Percentiles rank a stretch among this genome's conserved stretches.
Evolutionary conservation across 176 grass and related monocot genomes (phyloP).

Genomic region (Calamus simplicifolius): DNA sequence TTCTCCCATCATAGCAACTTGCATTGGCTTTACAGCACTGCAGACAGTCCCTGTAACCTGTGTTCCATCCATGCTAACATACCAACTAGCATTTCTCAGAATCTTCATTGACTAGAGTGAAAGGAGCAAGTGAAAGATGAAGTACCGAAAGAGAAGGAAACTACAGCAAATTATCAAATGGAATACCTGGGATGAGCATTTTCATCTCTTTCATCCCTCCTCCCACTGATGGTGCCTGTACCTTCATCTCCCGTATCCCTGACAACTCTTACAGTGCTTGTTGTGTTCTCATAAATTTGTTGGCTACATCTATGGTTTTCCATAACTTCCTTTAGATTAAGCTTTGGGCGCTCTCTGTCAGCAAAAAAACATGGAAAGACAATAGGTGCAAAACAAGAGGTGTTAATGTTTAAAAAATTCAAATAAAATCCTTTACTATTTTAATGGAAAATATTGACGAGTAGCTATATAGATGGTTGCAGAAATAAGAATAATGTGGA

Average conservation of each 20-base stretch:
- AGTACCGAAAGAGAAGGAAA: constrained; percentile 7
- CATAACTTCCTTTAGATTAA: constrained; percentile 38
- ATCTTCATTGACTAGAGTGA: constrained; percentile 48
- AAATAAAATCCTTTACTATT: constrained; percentile 6
- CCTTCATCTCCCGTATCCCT: constrained; percentile 4
- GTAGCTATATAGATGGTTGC: too few relatives aligned
- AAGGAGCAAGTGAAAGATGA: constrained; percentile 16
- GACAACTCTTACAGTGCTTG: constrained; percentile 58
- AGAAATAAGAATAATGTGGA: not conserved
- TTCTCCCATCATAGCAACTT: constrained; percentile 41
- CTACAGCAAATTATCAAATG: not conserved
- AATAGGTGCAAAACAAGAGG: constrained; percentile 17
- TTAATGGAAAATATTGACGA: not conserved
- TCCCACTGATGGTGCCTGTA: too few relatives aligned
- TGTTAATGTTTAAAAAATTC: constrained; percentile 9
- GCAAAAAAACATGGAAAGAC: constrained; percentile 13
- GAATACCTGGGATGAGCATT: constrained; percentile 42
- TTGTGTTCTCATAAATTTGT: constrained; percentile 45
- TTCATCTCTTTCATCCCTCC: constrained; percentile 32
- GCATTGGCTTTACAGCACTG: constrained; percentile 39
- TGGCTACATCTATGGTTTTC: constrained; percentile 40
- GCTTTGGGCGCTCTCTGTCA: constrained; percentile 74
- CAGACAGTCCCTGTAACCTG: constrained; percentile 72
- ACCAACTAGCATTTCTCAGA: constrained; percentile 35
- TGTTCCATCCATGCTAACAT: constrained; percentile 32